Conservation (phyloP, 352 stramenopile genomes). For the Aphanomyces stellatus region DNA sequence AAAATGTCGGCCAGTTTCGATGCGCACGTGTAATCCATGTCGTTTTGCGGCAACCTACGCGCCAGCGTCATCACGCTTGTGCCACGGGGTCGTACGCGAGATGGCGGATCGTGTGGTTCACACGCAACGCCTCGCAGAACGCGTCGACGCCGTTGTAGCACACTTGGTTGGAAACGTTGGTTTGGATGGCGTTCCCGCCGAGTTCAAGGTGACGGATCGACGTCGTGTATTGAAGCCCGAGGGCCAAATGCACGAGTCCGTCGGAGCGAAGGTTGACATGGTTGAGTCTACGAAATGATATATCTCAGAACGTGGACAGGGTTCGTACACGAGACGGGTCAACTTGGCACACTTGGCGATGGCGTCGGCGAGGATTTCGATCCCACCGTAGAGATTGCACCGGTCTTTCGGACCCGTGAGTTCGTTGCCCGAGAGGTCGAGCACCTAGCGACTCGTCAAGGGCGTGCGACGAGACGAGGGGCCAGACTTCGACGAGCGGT, state of each 20-base stretch:
- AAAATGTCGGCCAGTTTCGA: conserved; percentile 42
- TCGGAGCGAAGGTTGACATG: conserved; percentile 42
- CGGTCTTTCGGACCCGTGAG: conserved; percentile 32
- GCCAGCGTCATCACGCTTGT: neutral
- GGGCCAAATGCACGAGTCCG: conserved; percentile 38
- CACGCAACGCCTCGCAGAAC: conserved; percentile 47
- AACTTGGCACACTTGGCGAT: neutral
- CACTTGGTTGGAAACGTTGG: conserved; percentile 51
- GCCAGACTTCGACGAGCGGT: neutral
- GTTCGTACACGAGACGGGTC: neutral
- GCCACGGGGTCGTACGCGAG: conserved; percentile 22
- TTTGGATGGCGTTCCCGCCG: conserved; percentile 34
- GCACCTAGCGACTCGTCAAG: conserved; percentile 21
- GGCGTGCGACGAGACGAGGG: neutral
- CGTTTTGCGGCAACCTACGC: conserved; percentile 39
- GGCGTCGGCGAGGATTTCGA: conserved; percentile 32
- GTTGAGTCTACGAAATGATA: conserved; percentile 39
- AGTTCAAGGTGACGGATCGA: conserved; percentile 41
- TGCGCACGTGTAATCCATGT: conserved; percentile 45
- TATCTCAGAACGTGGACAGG: conserved; percentile 15
- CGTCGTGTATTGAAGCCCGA: conserved; percentile 31
- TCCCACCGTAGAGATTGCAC: conserved; percentile 49
- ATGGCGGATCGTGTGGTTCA: conserved; percentile 30
- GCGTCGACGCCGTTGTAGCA: conserved; percentile 40
- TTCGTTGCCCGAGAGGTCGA: conserved; percentile 46